phyloP scores from a whole-genome alignment of 208 protist species.

The Jaenimonas drosophilae region DNA sequence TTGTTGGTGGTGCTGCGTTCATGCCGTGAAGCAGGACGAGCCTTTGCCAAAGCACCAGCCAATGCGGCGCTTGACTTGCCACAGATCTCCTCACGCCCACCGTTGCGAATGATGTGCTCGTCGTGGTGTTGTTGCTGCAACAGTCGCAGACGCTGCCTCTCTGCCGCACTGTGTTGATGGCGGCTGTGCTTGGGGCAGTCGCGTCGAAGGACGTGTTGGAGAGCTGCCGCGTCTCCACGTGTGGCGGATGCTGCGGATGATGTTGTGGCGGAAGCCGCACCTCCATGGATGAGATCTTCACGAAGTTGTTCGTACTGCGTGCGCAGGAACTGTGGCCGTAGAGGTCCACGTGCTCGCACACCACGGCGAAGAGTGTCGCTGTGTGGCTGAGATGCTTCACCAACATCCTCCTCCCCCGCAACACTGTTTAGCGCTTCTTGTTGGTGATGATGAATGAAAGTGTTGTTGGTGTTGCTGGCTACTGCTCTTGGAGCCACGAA shows the following conservation, averaged over 20 bases:
- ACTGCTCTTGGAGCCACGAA: too few species aligned
- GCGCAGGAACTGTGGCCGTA: constrained; percentile 25
- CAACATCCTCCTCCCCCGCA: background rate
- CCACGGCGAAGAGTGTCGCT: background rate
- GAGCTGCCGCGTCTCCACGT: constrained; percentile 1
- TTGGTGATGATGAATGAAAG: too few species aligned
- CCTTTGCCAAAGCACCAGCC: constrained; percentile 17
- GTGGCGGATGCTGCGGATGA: too few species aligned
- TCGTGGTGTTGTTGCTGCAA: constrained; percentile 43
- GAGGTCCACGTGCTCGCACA: background rate
- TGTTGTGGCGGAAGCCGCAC: too few species aligned
- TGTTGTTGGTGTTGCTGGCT: too few species aligned
- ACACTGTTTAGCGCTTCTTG: too few species aligned
- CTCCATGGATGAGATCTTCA: constrained; percentile 12
- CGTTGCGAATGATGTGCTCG: constrained; percentile 33
- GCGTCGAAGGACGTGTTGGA: constrained; percentile 10
- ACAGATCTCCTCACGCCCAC: constrained; percentile 26
- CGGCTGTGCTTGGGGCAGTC: constrained; percentile 19
- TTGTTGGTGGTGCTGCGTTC: background rate
- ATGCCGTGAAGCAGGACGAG: background rate
- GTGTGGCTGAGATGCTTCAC: background rate
- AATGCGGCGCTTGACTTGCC: constrained; percentile 28
- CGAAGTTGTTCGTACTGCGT: constrained; percentile 26
- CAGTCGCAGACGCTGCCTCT: constrained; percentile 23
- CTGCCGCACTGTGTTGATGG: constrained; percentile 6